Conservation (phyloP, 352 stramenopile species). For the Pythium plurisporium region DNA sequence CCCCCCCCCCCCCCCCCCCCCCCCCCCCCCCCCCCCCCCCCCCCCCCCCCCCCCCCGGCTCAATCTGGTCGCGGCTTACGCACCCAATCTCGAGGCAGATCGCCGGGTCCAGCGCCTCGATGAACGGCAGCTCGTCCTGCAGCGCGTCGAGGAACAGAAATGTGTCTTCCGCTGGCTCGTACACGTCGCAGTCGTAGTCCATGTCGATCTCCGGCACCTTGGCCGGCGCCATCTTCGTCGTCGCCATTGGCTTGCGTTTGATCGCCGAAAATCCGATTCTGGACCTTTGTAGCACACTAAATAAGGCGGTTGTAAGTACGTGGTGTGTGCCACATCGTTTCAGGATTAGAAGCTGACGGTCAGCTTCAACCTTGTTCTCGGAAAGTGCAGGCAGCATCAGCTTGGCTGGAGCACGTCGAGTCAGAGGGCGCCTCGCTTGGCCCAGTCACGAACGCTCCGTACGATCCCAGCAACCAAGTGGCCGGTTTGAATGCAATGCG, state of each 20-base stretch:
- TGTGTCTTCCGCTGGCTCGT: constrained; percentile 97
- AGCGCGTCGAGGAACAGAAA: constrained; percentile 96
- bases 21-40: too few species aligned
- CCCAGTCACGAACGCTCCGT: too few species aligned
- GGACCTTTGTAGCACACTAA: background rate
- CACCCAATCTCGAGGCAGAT: constrained; percentile 90
- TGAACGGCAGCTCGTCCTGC: constrained; percentile 72
- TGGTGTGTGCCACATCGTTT: background rate
- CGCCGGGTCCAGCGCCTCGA: constrained; percentile 47
- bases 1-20: too few species aligned
- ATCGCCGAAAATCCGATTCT: constrained; percentile 16
- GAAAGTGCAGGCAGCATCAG: background rate
- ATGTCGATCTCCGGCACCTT: constrained; percentile 68
- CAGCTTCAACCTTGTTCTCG: background rate
- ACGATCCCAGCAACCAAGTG: background rate
- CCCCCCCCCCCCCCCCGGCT: too few species aligned
- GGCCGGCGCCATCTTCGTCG: constrained; percentile 22
- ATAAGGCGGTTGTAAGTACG: background rate
- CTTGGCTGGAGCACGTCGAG: too few species aligned
- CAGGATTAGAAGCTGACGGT: too few species aligned
- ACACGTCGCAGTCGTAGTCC: constrained; percentile 88
- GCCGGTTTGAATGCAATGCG: background rate
- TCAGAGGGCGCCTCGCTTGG: too few species aligned
- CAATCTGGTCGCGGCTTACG: too few species aligned
- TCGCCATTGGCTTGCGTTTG: constrained; percentile 6